Evolutionary conservation across 164 flowering plant genomes (phyloP).

Genomic region (Platanus orientalis): DNA sequence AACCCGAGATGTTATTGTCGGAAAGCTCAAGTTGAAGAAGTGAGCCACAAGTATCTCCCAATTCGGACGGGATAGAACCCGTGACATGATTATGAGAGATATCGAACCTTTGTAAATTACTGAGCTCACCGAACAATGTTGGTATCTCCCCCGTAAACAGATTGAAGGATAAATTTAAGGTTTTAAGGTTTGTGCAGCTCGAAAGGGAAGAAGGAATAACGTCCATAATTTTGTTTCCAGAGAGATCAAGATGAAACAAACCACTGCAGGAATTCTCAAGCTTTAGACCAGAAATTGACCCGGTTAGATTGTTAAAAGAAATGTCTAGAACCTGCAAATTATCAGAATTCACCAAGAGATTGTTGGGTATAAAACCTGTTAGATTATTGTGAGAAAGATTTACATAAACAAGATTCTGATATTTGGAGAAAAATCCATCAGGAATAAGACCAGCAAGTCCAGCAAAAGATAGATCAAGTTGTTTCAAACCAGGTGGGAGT

Average conservation of each 20-base stretch:
- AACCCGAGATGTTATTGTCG: conserved; percentile 62
- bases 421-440: conserved; percentile 35
- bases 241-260: conserved; percentile 53
- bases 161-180: conserved; percentile 47
- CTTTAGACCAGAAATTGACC: conserved; percentile 39
- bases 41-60: conserved; percentile 56
- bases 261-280: conserved; percentile 43
- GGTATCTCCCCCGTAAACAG: conserved; percentile 53
- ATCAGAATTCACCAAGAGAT: conserved; percentile 32
- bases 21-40: conserved; percentile 50
- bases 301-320: conserved; percentile 70
- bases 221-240: conserved; percentile 47
- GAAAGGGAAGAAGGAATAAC: conserved; percentile 47
- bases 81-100: conserved; percentile 62
- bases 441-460: conserved; percentile 56
- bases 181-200: conserved; percentile 51
- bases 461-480: conserved; percentile 52
- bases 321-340: conserved; percentile 65
- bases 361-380: conserved; percentile 49
- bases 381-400: conserved; percentile 63
- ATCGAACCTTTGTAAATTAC: conserved; percentile 54
- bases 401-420: conserved; percentile 43
- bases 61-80: conserved; percentile 58
- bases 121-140: conserved; percentile 33
- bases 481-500: conserved; percentile 48